Conservation (phyloP, 2,329 filamentous ascomycete species). For the Fusarium pilosicola region DNA sequence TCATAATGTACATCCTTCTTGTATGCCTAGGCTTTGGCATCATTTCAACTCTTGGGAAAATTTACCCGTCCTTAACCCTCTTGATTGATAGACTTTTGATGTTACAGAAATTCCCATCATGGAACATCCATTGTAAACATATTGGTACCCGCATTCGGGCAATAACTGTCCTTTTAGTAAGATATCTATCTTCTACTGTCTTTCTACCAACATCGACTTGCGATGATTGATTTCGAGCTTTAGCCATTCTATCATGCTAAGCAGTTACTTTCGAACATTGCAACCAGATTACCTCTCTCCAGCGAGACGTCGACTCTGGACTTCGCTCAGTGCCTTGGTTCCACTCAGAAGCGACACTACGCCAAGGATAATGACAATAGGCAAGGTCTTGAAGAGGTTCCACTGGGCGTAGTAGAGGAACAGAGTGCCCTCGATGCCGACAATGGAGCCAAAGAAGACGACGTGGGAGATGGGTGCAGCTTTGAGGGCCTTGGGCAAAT, state of each 20-base stretch:
- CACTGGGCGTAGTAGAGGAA: conserved; percentile 93
- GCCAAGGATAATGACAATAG: conserved; percentile 74
- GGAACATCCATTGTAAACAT: conserved; percentile 1
- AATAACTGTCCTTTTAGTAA: background rate
- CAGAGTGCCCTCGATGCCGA: conserved; percentile 91
- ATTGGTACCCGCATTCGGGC: background rate
- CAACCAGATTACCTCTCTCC: conserved; percentile 66
- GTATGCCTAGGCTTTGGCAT: background rate
- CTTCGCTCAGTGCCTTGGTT: conserved; percentile 89
- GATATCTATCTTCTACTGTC: background rate
- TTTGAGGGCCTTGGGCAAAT: conserved; percentile 78
- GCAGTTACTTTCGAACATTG: background rate
- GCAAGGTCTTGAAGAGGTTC: conserved; percentile 91
- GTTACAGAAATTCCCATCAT: conserved; percentile 1
- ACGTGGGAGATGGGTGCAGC: conserved; percentile 82
- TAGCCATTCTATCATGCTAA: conserved; percentile 17
- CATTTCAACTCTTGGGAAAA: background rate
- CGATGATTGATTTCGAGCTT: background rate
- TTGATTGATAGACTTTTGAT: conserved; percentile 4
- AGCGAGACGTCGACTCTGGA: conserved; percentile 85
- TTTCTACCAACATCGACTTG: background rate
- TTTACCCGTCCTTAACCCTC: background rate
- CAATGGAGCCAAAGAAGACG: conserved; percentile 86
- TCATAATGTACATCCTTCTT: conserved; percentile 16
- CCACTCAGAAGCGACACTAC: conserved; percentile 84